Conservation (phyloP, 768 basidiomycete species). For the Phylloporus sp. region DNA sequence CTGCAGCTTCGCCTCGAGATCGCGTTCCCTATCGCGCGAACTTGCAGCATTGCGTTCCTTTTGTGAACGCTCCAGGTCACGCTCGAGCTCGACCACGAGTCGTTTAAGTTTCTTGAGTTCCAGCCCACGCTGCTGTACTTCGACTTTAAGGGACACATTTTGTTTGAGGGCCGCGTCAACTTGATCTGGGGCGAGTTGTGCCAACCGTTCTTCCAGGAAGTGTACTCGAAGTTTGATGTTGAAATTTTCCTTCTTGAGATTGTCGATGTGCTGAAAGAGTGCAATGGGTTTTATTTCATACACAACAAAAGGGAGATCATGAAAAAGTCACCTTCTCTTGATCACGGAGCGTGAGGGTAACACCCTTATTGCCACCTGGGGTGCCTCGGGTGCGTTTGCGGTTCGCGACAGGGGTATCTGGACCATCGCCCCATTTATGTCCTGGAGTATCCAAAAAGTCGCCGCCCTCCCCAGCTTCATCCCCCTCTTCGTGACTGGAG, state of each 20-base stretch:
- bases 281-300: not conserved
- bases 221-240: slow-evolving; percentile 93
- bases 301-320: not conserved
- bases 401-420: slow-evolving; percentile 48
- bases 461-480: slow-evolving; percentile 36
- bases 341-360: slow-evolving; percentile 78
- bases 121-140: slow-evolving; percentile 82
- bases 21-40: slow-evolving; percentile 53
- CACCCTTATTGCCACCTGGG: slow-evolving; percentile 29
- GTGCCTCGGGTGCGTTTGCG: slow-evolving; percentile 39
- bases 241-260: slow-evolving; percentile 95
- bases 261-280: slow-evolving; percentile 78
- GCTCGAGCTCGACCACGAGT: slow-evolving; percentile 76
- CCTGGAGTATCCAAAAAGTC: slow-evolving; percentile 54
- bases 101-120: slow-evolving; percentile 93
- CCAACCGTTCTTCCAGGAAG: slow-evolving; percentile 89
- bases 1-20: slow-evolving; percentile 71
- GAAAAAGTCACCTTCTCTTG: slow-evolving; percentile 77
- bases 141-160: slow-evolving; percentile 89
- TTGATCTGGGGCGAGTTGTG: slow-evolving; percentile 85
- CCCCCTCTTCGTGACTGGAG: slow-evolving; percentile 32
- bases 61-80: slow-evolving; percentile 68
- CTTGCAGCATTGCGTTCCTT: slow-evolving; percentile 39
- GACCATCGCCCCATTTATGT: slow-evolving; percentile 45
- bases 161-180: slow-evolving; percentile 89